Evolutionary conservation across 352 stramenopile species (phyloP).

Genomic region (Phytophthora lateralis): DNA sequence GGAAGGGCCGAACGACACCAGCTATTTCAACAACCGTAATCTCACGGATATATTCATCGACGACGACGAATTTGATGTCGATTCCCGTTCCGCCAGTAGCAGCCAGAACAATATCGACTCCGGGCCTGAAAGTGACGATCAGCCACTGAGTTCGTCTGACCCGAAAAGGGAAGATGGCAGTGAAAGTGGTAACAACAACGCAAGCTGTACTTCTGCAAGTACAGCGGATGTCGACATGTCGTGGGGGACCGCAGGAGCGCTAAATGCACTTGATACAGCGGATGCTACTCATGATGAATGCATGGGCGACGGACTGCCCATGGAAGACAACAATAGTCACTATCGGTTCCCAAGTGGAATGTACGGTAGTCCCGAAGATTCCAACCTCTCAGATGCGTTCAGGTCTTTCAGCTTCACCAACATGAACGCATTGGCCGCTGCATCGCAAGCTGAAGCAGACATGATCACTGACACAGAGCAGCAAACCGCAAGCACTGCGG

Average conservation of each 20-base stretch:
- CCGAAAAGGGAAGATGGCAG: conserved; percentile 18
- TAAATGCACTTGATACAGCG: conserved; percentile 8
- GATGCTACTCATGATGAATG: conserved; percentile 3
- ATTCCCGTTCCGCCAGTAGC: conserved; percentile 44
- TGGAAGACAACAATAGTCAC: conserved; percentile 45
- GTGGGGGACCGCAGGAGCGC: conserved; percentile 18
- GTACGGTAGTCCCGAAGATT: conserved; percentile 54
- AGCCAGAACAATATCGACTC: conserved; percentile 34
- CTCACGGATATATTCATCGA: conserved; percentile 88
- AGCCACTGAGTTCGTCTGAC: conserved; percentile 10
- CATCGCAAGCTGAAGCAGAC: conserved; percentile 75
- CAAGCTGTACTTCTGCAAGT: conserved; percentile 10
- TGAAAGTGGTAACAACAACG: conserved; percentile 17
- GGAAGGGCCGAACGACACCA: conserved; percentile 87
- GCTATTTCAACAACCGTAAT: conserved; percentile 92
- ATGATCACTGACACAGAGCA: conserved; percentile 55
- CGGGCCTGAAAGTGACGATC: conserved; percentile 34
- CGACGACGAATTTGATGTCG: conserved; percentile 74
- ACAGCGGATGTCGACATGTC: conserved; percentile 31
- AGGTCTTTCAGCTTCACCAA: conserved; percentile 88
- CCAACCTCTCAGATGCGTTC: conserved; percentile 60
- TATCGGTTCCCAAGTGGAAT: conserved; percentile 72
- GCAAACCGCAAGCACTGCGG: conserved; percentile 47
- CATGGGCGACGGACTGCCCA: conserved; percentile 10
- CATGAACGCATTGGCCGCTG: conserved; percentile 82